A percentile compares a stretch with the other conserved stretches of the same genome.
These are phyloP conservation scores for Areca catechu DNA, from an alignment of 176 grass and related monocot genomes.

Conservation along the genomic window DNA sequence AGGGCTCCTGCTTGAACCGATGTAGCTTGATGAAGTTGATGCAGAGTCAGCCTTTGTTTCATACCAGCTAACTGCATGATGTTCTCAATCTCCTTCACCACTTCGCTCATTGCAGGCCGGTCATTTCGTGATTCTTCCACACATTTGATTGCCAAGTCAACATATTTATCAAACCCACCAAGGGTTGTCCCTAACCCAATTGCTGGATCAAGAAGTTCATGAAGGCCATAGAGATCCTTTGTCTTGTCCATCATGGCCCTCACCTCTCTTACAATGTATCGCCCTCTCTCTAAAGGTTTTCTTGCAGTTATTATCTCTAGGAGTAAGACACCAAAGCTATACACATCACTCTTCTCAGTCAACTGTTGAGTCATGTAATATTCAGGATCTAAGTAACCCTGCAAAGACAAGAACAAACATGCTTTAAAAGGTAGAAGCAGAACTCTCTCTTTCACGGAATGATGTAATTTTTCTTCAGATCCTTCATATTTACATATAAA, in stretches of 20 bases:
- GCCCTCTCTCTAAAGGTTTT: slow-evolving; percentile 50
- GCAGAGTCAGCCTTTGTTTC: slow-evolving; percentile 2
- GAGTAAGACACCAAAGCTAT: slow-evolving; percentile 34
- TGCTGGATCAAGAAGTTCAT: slow-evolving; percentile 44
- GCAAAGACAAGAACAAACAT: not conserved
- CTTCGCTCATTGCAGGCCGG: slow-evolving; percentile 4
- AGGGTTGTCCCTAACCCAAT: slow-evolving; percentile 1
- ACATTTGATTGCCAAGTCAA: slow-evolving; percentile 9
- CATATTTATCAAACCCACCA: slow-evolving; percentile 2
- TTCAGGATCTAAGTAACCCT: slow-evolving; percentile 77
- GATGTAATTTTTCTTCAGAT: too few relatives aligned
- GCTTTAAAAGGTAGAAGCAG: too few relatives aligned
- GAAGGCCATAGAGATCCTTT: slow-evolving; percentile 48
- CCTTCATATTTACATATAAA: too few relatives aligned
- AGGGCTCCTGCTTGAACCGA: not conserved
- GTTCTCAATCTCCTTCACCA: slow-evolving; percentile 12
- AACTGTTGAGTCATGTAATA: slow-evolving; percentile 93
- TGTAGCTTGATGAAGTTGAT: not conserved
- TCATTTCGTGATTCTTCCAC: not conserved
- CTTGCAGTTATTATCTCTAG: slow-evolving; percentile 53
- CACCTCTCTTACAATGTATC: slow-evolving; percentile 60
- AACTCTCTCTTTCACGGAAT: too few relatives aligned
- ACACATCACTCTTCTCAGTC: slow-evolving; percentile 47
- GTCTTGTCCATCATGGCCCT: slow-evolving; percentile 31
- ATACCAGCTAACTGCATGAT: slow-evolving; percentile 16